Evolutionary conservation across 2,329 filamentous ascomycete genomes (phyloP), one percentile per base, ranked within the genome.

Genomic region (Aspergillus sp.): DNA sequence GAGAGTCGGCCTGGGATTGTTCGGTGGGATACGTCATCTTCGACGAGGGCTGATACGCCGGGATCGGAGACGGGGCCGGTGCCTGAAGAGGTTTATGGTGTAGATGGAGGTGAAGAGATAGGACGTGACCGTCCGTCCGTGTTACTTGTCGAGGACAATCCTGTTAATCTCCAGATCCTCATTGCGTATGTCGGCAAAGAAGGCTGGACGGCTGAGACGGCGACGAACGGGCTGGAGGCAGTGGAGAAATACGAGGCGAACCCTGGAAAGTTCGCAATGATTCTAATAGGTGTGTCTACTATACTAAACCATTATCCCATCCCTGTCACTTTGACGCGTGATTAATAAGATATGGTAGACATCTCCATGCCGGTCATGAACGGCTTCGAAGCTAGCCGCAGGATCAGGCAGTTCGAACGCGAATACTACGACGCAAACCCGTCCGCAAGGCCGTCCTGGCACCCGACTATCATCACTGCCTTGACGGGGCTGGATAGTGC

Each of bases 311-410:
- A 3, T 21, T 21, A 21, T 21, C 19, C 19, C 19, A 21, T 21
- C 3, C 21, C 21, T 21, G 3, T 21, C 21, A 21, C 3, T 4
- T 3, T 21, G 21, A 21, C 21, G 21, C 21, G 21, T 21, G 3
- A 21, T 31, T 31, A 31, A 31, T 9, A 31, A 31, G 23, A 31
- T 9, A 11, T 24, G 5, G 23, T 69, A 62, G 66, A 72, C 52
- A 70, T 72, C n/a, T 70, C 65, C 17, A 73, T 73, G 70, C 71
- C 71, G 1, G 63, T 70, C 7, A 73, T 73, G 70, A 68, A 73
- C 52, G 71, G 70, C 4, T 60, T 72, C 3, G 64, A 62, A 4
- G 64, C 69, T 1, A 69, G 68, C 3, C 64, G 67, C 14, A 52
- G 68, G 41, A 72, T 73, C 47, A 58, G 70, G 14, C 48, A 57